phyloP scores from a whole-genome alignment of 345 rosid genomes.

The Barbarea vulgaris region DNA sequence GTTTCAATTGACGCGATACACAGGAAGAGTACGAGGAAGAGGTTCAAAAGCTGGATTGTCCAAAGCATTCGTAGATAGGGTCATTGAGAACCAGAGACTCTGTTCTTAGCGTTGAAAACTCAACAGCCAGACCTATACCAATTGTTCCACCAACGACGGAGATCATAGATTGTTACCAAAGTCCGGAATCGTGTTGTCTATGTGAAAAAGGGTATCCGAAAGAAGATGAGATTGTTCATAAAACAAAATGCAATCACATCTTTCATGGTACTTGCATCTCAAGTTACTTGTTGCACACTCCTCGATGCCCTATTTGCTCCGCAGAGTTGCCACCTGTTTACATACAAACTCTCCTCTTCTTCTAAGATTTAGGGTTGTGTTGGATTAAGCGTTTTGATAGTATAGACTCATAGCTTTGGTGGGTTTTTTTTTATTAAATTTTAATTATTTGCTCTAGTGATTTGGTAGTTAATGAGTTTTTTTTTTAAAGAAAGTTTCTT shows the following conservation, averaged over 20 bases:
- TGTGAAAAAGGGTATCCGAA: conserved; percentile 20
- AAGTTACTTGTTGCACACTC: conserved; percentile 2
- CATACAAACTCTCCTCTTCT: conserved; percentile 1
- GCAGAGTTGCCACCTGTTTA: conserved; percentile 7
- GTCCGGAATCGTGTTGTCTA: neutral
- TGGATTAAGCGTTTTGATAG: too few species aligned
- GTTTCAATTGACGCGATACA: neutral
- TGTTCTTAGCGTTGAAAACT: neutral
- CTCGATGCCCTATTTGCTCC: conserved; percentile 1
- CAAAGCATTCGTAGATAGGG: neutral
- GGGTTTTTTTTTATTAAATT: too few species aligned
- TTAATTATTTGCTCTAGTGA: too few species aligned
- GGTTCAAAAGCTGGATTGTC: conserved; percentile 21
- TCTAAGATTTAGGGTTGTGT: too few species aligned
- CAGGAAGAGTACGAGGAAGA: neutral
- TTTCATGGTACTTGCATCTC: conserved; percentile 24
- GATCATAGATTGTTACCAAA: conserved; percentile 20
- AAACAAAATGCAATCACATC: conserved; percentile 22
- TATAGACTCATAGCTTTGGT: too few species aligned
- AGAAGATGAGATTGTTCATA: conserved; percentile 19
- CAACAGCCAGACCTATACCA: neutral
- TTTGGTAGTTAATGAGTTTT: too few species aligned
- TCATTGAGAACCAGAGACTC: neutral
- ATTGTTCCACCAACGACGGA: conserved; percentile 14
- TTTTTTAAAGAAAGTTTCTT: too few species aligned